Conservation (phyloP, 352 stramenopile species). For the Globisporangium heterothallicum region DNA sequence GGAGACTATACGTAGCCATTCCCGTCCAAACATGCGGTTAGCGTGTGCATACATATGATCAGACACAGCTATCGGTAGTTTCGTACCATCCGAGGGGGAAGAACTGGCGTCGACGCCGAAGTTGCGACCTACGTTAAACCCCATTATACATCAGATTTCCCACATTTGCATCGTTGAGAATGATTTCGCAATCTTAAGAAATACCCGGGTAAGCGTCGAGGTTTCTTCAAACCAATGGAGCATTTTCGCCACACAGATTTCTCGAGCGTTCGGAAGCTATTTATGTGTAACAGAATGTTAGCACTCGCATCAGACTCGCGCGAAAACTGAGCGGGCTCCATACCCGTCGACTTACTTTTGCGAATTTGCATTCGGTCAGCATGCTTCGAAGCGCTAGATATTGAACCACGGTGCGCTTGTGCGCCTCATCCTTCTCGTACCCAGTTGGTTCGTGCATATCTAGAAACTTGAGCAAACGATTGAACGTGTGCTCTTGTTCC, state of each 20-base stretch:
- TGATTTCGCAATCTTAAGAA: too few relatives aligned
- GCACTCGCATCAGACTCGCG: not conserved
- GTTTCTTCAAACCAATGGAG: constrained; percentile 61
- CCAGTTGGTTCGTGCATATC: constrained; percentile 52
- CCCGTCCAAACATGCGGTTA: not conserved
- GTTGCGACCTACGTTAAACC: constrained; percentile 10
- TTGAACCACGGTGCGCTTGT: constrained; percentile 44
- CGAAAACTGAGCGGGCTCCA: too few relatives aligned
- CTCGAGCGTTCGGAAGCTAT: constrained; percentile 34
- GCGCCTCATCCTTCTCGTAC: constrained; percentile 40
- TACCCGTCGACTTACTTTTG: constrained; percentile 31
- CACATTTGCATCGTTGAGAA: too few relatives aligned
- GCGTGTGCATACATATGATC: not conserved
- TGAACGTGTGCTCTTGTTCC: constrained; percentile 39
- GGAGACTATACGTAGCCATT: not conserved
- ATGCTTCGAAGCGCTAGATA: constrained; percentile 52
- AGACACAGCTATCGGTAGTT: not conserved
- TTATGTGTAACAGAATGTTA: not conserved
- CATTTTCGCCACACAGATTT: constrained; percentile 37
- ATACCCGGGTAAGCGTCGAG: constrained; percentile 16
- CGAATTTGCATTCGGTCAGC: constrained; percentile 41
- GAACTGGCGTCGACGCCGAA: constrained; percentile 34
- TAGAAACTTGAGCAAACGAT: constrained; percentile 45
- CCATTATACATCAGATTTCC: not conserved
- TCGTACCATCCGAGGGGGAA: constrained; percentile 53